Base-by-base conservation (phyloP, 2,329 filamentous ascomycete species). In the Colletotrichum tabaci region DNA sequence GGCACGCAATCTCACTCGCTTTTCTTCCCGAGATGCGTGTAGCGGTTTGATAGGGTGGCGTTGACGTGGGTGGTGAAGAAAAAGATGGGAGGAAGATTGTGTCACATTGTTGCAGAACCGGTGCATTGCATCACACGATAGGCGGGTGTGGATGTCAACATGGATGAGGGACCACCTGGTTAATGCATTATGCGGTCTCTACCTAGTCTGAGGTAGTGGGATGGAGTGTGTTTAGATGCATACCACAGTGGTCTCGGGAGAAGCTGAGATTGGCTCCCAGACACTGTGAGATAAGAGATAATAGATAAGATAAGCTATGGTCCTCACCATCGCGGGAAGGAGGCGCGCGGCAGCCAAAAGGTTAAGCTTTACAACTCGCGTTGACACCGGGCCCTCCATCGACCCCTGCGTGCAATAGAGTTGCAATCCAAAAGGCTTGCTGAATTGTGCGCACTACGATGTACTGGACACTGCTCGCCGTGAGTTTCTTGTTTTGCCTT, bases 91-190 rank as follows among this genome's bases (percentile, higher is more conserved):
- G 50, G 57, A 30, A 60, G 44, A 64, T 53, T 49, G 64, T 71
- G 57, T 71, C 57, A 67, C 68, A 58, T 63, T 68, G 64, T 62
- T 71, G 65, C 67, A 71, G 65, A 71, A 67, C 21, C 58, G 64
- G 44, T 71, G 64, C 57, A 68, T 60, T 63, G 64, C 52, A 63
- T 52, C 47, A 38, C 47, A 53, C 12, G 18, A n/a, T 67, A 30
- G 58, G 42, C 53, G 10, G 44, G 52, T 30, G 21, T 9, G 42
- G 56, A 42, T 30, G 47, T 47, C 30, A 30, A 30, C 7, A 18
- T 46, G 46, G 50, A 66, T 47, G 50, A 42, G 35, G 57, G 35
- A 30, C 18, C 40, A 40, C 53, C 53, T 26, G n/a, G 26, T 68
- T 61, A 15, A 58, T 60, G 66, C 61, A 58, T 57, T 23, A 9